Conservation (phyloP, 1,284 basidiomycete genomes). For the Bjerkandera adusta region DNA sequence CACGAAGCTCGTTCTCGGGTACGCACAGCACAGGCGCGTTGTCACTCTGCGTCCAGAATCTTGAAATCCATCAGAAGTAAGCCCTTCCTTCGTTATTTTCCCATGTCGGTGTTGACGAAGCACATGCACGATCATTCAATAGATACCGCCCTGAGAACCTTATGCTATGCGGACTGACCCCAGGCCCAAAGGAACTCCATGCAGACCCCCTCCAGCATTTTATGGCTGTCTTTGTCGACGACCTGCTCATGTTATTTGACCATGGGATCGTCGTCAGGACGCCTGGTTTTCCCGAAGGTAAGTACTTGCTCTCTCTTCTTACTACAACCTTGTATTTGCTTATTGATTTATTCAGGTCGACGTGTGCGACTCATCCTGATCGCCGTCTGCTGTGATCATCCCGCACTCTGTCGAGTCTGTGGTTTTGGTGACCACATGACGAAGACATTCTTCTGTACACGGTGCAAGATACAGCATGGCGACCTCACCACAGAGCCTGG, state of each 20-base stretch:
- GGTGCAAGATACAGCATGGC: slow-evolving; percentile 21
- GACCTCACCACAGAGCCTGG: slow-evolving; percentile 19
- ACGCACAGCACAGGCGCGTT: too few relatives aligned
- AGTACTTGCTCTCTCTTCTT: not conserved
- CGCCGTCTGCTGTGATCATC: slow-evolving; percentile 31
- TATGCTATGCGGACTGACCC: too few relatives aligned
- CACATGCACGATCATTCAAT: too few relatives aligned
- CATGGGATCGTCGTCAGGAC: slow-evolving; percentile 18
- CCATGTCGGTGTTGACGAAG: too few relatives aligned
- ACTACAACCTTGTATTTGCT: not conserved
- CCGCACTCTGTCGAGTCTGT: slow-evolving; percentile 29
- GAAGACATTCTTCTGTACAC: slow-evolving; percentile 22
- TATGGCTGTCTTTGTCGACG: too few relatives aligned
- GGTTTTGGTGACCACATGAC: slow-evolving; percentile 30
- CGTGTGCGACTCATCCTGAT: slow-evolving; percentile 25
- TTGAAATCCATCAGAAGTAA: too few relatives aligned
- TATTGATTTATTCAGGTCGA: slow-evolving; percentile 24
- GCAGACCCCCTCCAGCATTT: too few relatives aligned
- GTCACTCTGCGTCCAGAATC: too few relatives aligned
- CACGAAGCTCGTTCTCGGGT: too few relatives aligned
- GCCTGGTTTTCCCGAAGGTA: slow-evolving; percentile 18
- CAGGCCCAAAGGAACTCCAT: too few relatives aligned
- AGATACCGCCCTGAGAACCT: too few relatives aligned
- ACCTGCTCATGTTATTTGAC: not conserved
- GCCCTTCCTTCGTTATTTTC: too few relatives aligned